Evolutionary conservation across 441 rosid species (phyloP), one percentile per base, ranked within the genome.

Genomic region (Populus trichocarpa): DNA sequence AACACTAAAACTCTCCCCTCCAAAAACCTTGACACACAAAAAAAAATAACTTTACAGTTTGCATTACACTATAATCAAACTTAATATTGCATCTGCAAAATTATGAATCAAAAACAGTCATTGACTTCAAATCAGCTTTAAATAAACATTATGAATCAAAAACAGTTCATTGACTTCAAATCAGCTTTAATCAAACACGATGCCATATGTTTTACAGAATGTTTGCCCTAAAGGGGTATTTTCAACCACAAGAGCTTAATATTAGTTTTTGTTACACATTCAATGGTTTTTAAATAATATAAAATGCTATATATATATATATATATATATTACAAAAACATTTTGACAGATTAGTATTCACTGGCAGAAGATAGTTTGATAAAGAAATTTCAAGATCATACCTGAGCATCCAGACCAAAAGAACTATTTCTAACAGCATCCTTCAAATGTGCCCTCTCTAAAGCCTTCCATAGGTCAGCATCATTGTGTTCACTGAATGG

Each of bases 1-100:
- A 12, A 92, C 97, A 73, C 99, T 97, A 84, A 93, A 97, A 84
- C 92, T 97, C 87, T 93, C 99, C 71, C 99, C 99, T 77, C 96
- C 98, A 2, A 83, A 85, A 75, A 97, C 98, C 99, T 93, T 81
- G 59, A 79, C 72, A 85, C 71, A 67, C 1, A 26, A 14, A 66
- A 67, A 4, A 20, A 59, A 59, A 2, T 0, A 3, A 59, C 65
- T 8, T 59, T 59, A 59, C 64, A 53, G 61, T 53, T 59, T 59
- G 64, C 64, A 59, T 59, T 59, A 0, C 65, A 8, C 26, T 8
- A 59, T 59, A 59, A 59, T n/a, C 4, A n/a, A 59, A 8, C 65
- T n/a, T n/a, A 59, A 8, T 59, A n/a, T n/a, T 8, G 5, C 61
- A 18, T 18, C 8, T 6, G 22, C 6, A 53, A 50, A 53, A 53